A percentile compares a stretch with the other conserved stretches of the same genome.
Evolutionary conservation across 2,329 filamentous ascomycete species (phyloP).

Genomic region (Aspergillus neotritici): DNA sequence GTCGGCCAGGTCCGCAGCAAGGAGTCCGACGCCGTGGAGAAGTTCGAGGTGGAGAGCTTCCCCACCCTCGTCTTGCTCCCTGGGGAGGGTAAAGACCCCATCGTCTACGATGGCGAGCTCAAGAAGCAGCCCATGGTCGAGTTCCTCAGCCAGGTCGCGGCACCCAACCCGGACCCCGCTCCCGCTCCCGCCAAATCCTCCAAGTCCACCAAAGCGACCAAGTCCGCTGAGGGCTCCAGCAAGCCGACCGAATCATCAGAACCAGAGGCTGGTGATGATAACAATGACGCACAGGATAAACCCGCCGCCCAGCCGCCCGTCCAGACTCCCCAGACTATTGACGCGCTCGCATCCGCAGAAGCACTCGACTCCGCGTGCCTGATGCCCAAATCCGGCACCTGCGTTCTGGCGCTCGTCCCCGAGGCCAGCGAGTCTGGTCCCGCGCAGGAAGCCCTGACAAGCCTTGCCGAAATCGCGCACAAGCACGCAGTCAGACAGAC

Average conservation of each 20-base stretch:
- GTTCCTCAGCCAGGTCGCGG: constrained; percentile 73
- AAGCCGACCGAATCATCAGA: constrained; percentile 52
- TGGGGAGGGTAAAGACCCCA: constrained; percentile 59
- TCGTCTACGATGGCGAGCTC: constrained; percentile 74
- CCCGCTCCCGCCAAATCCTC: constrained; percentile 32
- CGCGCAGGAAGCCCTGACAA: constrained; percentile 52
- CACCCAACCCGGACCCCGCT: constrained; percentile 72
- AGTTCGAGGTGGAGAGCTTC: constrained; percentile 71
- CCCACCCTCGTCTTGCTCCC: constrained; percentile 77
- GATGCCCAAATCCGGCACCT: constrained; percentile 69
- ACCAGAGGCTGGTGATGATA: constrained; percentile 40
- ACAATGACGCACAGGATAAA: constrained; percentile 19
- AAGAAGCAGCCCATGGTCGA: constrained; percentile 76
- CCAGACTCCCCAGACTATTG: constrained; percentile 58
- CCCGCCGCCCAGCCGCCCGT: constrained; percentile 47
- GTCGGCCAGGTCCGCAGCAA: constrained; percentile 81
- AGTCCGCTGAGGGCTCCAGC: constrained; percentile 37
- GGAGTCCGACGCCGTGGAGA: constrained; percentile 64
- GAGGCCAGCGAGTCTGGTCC: constrained; percentile 42
- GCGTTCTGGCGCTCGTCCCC: constrained; percentile 70
- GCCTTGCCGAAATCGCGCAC: constrained; percentile 66
- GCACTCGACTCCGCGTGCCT: constrained; percentile 68
- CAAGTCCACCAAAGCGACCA: constrained; percentile 34
- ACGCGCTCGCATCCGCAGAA: constrained; percentile 57
- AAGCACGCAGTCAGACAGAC: constrained; percentile 64